Base-by-base conservation (phyloP, 2,329 filamentous ascomycete genomes). In the Venturia oleaginea region DNA sequence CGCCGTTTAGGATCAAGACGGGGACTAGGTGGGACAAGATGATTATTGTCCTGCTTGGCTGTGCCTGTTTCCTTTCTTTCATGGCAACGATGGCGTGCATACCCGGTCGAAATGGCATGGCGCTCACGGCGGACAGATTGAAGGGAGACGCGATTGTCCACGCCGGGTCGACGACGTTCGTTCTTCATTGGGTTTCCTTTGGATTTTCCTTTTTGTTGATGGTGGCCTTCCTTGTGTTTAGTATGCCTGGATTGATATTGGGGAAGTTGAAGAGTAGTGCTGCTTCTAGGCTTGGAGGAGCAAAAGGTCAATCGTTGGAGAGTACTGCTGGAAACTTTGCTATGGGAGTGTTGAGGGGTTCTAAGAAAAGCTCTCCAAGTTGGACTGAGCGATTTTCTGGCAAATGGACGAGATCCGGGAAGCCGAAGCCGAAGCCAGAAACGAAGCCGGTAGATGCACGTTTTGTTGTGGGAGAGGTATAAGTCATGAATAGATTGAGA, bases 31-130 rank as follows among this genome's bases (percentile, higher is more conserved):
- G 51, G 51, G 51, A 57, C 11, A 57, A 34, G 34, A 15, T 57
- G 15, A 19, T 57, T n/a, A 57, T 57, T 7, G 11, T 34, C 3
- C 30, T 57, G 27, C 51, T 57, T n/a, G 51, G 51, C 2, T 34
- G 27, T 22, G 51, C 51, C 27, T 37, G 27, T 34, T 57, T 57
- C 30, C 51, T 57, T n/a, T 57, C 51, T 4, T 57, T 57, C 51
- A 34, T 57, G 51, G 51, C 51, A 22, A 57, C 51, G 19, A 57
- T 57, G 51, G 51, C 51, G 15, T 57, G 51, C 34, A 57, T 57
- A 34, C 51, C 51, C 17, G 51, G 51, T 57, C 51, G 51, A 17
- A 57, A 57, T n/a, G 51, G 27, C 10, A 57, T 57, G 51, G 19
- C 51, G 27, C 51, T 57, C 51, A 57, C 51, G 1, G 51, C 51